phyloP scores from a whole-genome alignment of 2,329 filamentous ascomycete species.

The Leptographium procerum region DNA sequence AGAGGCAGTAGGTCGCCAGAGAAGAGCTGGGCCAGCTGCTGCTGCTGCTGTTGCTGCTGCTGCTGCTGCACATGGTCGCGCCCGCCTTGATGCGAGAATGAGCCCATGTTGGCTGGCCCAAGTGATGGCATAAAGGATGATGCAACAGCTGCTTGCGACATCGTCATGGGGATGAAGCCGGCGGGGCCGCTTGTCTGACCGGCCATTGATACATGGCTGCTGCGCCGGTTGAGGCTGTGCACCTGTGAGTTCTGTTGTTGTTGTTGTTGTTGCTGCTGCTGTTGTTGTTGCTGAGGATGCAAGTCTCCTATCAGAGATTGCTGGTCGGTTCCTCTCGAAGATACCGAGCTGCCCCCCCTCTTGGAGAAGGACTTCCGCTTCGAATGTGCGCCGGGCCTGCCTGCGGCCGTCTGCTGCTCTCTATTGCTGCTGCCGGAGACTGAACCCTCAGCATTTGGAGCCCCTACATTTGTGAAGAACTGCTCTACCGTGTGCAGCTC shows the following conservation, averaged over 20 bases:
- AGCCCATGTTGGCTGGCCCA: constrained; percentile 33
- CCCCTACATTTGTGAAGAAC: constrained; percentile 74
- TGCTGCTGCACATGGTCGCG: constrained; percentile 9
- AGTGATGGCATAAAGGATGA: constrained; percentile 38
- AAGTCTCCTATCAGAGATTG: constrained; percentile 27
- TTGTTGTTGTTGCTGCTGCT: constrained; percentile 23
- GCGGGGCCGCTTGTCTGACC: constrained; percentile 28
- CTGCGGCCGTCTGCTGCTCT: neutral
- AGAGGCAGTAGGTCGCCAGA: constrained; percentile 42
- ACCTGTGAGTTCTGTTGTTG: constrained; percentile 16
- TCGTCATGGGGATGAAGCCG: constrained; percentile 29
- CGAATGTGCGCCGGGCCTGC: constrained; percentile 14
- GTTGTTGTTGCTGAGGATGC: constrained; percentile 15
- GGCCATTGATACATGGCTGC: constrained; percentile 30
- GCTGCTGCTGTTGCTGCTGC: constrained; percentile 2
- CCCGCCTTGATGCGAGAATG: constrained; percentile 22
- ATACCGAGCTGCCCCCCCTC: constrained; percentile 22
- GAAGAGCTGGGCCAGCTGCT: constrained; percentile 27
- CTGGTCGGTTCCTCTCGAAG: constrained; percentile 20
- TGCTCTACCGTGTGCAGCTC: constrained; percentile 88
- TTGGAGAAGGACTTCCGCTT: constrained; percentile 28
- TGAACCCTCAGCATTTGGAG: constrained; percentile 34
- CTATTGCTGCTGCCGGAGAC: neutral
- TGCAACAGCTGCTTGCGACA: constrained; percentile 33
- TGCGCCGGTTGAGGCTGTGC: constrained; percentile 26